phyloP scores from a whole-genome alignment of 2,329 filamentous ascomycete species.

The Phialophora expanda region DNA sequence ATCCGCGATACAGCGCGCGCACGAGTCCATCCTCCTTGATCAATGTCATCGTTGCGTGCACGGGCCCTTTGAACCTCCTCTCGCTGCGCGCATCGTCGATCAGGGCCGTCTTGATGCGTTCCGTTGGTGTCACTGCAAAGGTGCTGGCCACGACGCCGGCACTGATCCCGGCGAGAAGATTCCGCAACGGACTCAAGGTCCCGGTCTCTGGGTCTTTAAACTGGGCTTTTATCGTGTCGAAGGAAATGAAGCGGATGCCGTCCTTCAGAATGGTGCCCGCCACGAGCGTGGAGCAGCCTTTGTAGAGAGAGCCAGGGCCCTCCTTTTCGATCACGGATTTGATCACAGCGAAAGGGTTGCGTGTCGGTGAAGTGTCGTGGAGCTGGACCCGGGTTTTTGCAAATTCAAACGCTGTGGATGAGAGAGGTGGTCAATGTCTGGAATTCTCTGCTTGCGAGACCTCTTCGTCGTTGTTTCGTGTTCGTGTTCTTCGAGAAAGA shows the following conservation, averaged over 20 bases:
- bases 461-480: not conserved
- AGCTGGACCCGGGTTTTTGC: conserved; percentile 69
- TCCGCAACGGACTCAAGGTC: conserved; percentile 60
- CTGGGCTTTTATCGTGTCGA: conserved; percentile 64
- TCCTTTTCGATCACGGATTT: conserved; percentile 60
- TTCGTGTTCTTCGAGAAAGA: not conserved
- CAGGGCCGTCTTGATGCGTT: conserved; percentile 71
- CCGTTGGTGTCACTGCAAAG: conserved; percentile 70
- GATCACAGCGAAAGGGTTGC: conserved; percentile 65
- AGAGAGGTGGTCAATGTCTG: not conserved
- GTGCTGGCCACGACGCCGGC: conserved; percentile 67
- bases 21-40: conserved; percentile 60
- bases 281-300: conserved; percentile 66
- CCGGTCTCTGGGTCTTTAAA: conserved; percentile 63
- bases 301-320: conserved; percentile 65
- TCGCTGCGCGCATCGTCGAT: conserved; percentile 63
- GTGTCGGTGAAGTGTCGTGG: conserved; percentile 50
- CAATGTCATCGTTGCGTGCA: conserved; percentile 59
- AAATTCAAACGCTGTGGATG: conserved; percentile 63
- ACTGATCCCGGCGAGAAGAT: conserved; percentile 68
- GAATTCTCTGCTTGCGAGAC: not conserved
- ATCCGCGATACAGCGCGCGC: conserved; percentile 61
- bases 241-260: conserved; percentile 68
- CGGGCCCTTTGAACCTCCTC: conserved; percentile 56
- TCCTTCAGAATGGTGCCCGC: conserved; percentile 68